Evolutionary conservation across 345 rosid species (phyloP).

Genomic region (Passiflora organensis): DNA sequence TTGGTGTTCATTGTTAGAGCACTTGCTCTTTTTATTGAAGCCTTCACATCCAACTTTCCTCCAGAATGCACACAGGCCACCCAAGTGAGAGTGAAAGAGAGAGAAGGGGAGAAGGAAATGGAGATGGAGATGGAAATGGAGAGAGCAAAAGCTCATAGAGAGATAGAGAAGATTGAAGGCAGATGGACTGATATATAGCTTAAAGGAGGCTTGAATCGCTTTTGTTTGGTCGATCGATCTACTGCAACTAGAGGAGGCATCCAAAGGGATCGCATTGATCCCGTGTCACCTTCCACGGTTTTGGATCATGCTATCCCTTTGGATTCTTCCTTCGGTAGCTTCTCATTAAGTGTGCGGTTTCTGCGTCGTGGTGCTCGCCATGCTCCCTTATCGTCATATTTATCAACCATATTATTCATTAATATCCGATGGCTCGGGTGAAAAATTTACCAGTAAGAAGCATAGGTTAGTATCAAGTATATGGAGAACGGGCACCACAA

Average conservation of each 20-base stretch:
- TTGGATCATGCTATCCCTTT: constrained; percentile 73
- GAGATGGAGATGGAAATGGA: not conserved
- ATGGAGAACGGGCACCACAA: too few relatives aligned
- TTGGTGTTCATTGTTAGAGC: constrained; percentile 23
- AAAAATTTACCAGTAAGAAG: too few relatives aligned
- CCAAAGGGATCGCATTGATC: constrained; percentile 98
- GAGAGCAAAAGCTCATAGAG: not conserved
- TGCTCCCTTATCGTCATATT: too few relatives aligned
- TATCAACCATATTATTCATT: too few relatives aligned
- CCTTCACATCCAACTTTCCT: constrained; percentile 33
- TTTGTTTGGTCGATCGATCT: constrained; percentile 3
- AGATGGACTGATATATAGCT: too few relatives aligned
- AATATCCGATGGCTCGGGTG: too few relatives aligned
- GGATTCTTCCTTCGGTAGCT: constrained; percentile 73
- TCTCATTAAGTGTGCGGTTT: constrained; percentile 4
- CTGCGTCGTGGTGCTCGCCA: too few relatives aligned
- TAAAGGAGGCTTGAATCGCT: not conserved
- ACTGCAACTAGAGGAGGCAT: constrained; percentile 79
- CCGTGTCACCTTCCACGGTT: too few relatives aligned
- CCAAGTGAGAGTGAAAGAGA: too few relatives aligned
- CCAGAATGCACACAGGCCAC: constrained; percentile 16
- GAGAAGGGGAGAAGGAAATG: too few relatives aligned
- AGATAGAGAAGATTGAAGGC: too few relatives aligned
- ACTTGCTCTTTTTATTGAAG: constrained; percentile 39
- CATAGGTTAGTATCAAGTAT: too few relatives aligned